Percentiles rank a stretch among this genome's conserved stretches.
Conservation (phyloP, 257 asterid genomes). For the Solanum peruvianum region DNA sequence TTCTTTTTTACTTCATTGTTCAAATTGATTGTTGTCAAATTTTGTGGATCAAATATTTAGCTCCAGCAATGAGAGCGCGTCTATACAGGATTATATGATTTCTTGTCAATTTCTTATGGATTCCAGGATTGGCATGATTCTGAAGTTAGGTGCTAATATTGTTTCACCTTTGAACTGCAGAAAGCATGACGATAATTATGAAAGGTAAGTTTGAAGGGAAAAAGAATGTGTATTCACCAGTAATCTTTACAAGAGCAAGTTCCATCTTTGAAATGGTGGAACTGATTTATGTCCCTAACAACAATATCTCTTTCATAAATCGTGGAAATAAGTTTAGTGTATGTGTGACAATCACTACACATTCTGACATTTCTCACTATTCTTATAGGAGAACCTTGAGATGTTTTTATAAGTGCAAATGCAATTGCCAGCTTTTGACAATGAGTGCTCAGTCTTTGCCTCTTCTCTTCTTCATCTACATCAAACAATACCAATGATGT, state of each 20-base stretch:
- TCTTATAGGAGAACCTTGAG: constrained; percentile 30
- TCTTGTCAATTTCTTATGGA: neutral
- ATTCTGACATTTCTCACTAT: constrained; percentile 73
- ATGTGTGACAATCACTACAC: constrained; percentile 82
- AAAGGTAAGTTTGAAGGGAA: neutral
- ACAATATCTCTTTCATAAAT: constrained; percentile 53
- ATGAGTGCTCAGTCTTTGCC: constrained; percentile 40
- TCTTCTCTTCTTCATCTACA: constrained; percentile 79
- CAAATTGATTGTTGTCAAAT: neutral
- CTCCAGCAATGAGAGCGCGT: neutral
- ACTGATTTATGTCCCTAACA: constrained; percentile 64
- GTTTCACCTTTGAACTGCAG: neutral
- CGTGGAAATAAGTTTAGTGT: constrained; percentile 50
- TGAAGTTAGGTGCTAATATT: neutral
- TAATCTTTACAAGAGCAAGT: constrained; percentile 73
- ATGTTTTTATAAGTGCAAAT: constrained; percentile 41
- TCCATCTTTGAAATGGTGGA: constrained; percentile 77
- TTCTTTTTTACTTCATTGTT: neutral
- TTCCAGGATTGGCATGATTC: neutral
- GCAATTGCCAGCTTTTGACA: constrained; percentile 85
- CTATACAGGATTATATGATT: neutral
- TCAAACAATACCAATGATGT: constrained; percentile 40
- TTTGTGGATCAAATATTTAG: neutral
- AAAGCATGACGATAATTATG: neutral
- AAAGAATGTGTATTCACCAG: constrained; percentile 38